Conservation (phyloP, 768 basidiomycete species). For the Serendipita sp. region DNA sequence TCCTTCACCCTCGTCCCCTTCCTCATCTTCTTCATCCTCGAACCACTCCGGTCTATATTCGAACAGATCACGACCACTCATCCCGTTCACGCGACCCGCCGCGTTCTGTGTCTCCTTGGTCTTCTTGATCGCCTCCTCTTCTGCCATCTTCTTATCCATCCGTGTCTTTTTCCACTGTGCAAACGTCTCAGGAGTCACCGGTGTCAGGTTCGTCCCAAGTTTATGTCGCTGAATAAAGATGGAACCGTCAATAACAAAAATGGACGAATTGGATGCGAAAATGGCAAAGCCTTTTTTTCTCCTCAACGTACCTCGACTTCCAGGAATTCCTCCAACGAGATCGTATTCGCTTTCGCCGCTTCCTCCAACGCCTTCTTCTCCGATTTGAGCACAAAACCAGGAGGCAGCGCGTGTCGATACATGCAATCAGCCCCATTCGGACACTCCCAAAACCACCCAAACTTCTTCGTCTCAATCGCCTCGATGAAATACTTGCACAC, state of each 20-base stretch:
- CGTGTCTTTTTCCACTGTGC: conserved; percentile 91
- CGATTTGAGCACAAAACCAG: conserved; percentile 89
- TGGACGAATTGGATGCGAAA: not conserved
- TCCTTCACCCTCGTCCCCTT: conserved; percentile 14
- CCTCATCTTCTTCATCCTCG: conserved; percentile 50
- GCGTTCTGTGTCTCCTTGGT: conserved; percentile 66
- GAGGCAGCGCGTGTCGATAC: conserved; percentile 89
- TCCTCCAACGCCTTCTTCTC: conserved; percentile 87
- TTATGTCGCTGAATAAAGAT: conserved; percentile 81
- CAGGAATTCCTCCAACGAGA: conserved; percentile 91
- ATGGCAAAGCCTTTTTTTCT: too few relatives aligned
- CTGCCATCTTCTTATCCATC: conserved; percentile 88
- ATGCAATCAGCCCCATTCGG: conserved; percentile 71
- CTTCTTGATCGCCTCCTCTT: conserved; percentile 63
- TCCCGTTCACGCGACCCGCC: conserved; percentile 81
- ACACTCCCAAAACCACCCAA: conserved; percentile 95
- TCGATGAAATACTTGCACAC: conserved; percentile 97
- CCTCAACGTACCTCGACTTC: conserved; percentile 76
- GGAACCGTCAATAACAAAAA: too few relatives aligned
- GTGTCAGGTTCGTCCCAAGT: conserved; percentile 76
- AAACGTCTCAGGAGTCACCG: conserved; percentile 83
- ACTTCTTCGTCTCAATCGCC: conserved; percentile 85
- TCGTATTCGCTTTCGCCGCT: conserved; percentile 73
- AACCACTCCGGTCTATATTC: conserved; percentile 95
- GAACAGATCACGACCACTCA: conserved; percentile 95